A percentile compares a stretch with the other conserved stretches of the same genome.
phyloP scores from a whole-genome alignment of 2,329 filamentous ascomycete species.

The Ascochyta viciae-villosae region DNA sequence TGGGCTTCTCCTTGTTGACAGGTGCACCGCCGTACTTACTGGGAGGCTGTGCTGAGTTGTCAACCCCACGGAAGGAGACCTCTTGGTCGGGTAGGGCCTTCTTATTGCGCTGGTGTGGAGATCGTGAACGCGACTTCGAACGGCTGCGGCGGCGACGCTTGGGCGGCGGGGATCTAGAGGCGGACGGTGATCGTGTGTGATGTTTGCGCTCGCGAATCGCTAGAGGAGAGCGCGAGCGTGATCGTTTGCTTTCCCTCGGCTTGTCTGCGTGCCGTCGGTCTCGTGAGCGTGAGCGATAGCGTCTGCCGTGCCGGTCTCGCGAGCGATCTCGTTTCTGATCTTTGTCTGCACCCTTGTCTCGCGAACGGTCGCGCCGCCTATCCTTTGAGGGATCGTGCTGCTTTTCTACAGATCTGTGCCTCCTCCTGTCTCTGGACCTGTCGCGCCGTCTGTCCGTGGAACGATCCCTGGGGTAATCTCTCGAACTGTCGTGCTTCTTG shows the following conservation, averaged over 20 bases:
- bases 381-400: constrained; percentile 28
- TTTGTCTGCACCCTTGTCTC: constrained; percentile 19
- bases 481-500: constrained; percentile 19
- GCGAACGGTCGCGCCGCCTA: constrained; percentile 19
- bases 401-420: constrained; percentile 21
- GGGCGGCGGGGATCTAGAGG: constrained; percentile 35
- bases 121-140: constrained; percentile 50
- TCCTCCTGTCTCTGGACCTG: constrained; percentile 22
- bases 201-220: constrained; percentile 33
- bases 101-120: constrained; percentile 51
- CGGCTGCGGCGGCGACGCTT: constrained; percentile 45
- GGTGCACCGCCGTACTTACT: constrained; percentile 44
- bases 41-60: constrained; percentile 38
- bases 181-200: constrained; percentile 35
- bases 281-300: constrained; percentile 21
- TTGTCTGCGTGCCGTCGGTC: constrained; percentile 24
- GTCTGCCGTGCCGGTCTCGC: constrained; percentile 20
- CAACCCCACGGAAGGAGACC: constrained; percentile 52
- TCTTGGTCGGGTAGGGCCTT: constrained; percentile 56
- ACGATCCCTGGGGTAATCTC: constrained; percentile 18
- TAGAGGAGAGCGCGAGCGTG: constrained; percentile 34
- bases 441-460: constrained; percentile 30
- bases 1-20: constrained; percentile 81
- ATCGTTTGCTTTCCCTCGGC: constrained; percentile 19
- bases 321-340: constrained; percentile 21